Percentiles rank a stretch among this genome's conserved stretches.
Conservation (phyloP, 192 early-diverging fungal genomes). For the Entomortierella beljakovae region DNA sequence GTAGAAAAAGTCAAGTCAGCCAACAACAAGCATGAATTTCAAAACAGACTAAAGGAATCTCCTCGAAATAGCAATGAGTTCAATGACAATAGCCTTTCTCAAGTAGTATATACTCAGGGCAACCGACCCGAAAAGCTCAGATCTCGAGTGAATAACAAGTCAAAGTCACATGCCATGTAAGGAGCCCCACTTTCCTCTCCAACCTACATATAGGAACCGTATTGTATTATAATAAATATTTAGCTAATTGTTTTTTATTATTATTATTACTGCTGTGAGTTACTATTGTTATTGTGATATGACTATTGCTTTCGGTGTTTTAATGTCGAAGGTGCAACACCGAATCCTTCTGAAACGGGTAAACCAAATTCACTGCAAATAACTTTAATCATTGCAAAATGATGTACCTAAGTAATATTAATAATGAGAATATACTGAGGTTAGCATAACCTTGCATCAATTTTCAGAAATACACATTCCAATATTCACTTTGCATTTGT, state of each 20-base stretch:
- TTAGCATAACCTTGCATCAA: not conserved
- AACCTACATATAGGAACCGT: no score
- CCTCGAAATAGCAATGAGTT: no score
- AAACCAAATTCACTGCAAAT: conserved; percentile 65
- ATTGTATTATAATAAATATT: no score
- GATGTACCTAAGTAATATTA: conserved; percentile 58
- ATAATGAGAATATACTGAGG: not conserved
- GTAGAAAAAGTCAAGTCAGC: not conserved
- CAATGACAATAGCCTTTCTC: no score
- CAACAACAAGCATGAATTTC: not conserved
- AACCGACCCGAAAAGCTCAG: no score
- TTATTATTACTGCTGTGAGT: not conserved
- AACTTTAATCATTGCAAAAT: conserved; percentile 68
- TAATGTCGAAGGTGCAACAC: conserved; percentile 65
- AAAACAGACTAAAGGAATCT: no score
- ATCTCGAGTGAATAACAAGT: no score
- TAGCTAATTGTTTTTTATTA: not conserved
- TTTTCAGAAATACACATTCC: no score
- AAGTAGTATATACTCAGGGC: no score
- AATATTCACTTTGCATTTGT: no score
- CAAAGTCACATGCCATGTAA: no score
- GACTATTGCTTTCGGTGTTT: conserved; percentile 7
- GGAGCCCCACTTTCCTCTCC: no score
- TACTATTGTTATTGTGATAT: not conserved
- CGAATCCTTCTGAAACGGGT: conserved; percentile 57